These are phyloP conservation scores for Cadophora sp. DNA, from an alignment of 2,329 filamentous ascomycete species.

Conservation along the genomic window DNA sequence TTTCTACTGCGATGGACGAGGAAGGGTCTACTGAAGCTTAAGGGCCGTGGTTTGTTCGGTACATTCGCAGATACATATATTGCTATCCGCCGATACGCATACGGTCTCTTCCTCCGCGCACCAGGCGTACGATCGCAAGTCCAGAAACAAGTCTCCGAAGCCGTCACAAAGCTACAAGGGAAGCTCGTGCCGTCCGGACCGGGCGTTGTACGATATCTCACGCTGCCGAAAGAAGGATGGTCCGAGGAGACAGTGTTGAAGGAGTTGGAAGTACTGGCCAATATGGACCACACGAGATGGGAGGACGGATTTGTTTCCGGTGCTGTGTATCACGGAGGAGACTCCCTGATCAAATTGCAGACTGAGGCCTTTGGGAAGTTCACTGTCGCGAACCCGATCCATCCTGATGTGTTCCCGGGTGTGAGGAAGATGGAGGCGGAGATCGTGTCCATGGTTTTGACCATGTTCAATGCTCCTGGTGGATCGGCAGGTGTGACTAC, in stretches of 20 bases:
- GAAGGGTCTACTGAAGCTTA: conserved; percentile 81
- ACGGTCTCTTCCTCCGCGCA: conserved; percentile 83
- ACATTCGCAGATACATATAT: conserved; percentile 77
- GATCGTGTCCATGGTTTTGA: conserved; percentile 92
- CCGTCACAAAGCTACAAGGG: conserved; percentile 78
- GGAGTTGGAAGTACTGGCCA: conserved; percentile 79
- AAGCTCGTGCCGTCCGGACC: conserved; percentile 82
- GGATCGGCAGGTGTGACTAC: conserved; percentile 88
- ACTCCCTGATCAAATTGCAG: conserved; percentile 81
- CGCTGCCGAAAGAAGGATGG: conserved; percentile 85
- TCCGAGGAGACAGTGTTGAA: conserved; percentile 76
- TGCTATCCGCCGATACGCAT: conserved; percentile 74
- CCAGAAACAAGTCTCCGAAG: conserved; percentile 81
- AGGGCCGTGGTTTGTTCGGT: conserved; percentile 86
- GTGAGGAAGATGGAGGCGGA: conserved; percentile 99
- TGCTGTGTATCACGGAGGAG: conserved; percentile 94
- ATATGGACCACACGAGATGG: conserved; percentile 94
- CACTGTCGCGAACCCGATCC: conserved; percentile 94
- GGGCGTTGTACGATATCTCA: conserved; percentile 74
- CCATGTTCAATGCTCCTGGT: conserved; percentile 88
- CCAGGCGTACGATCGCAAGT: conserved; percentile 89
- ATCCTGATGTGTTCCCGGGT: conserved; percentile 97
- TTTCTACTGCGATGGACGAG: conserved; percentile 86
- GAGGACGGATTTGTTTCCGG: conserved; percentile 95
- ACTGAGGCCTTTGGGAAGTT: conserved; percentile 94